Percentiles rank a stretch among this genome's conserved stretches.
These are phyloP conservation scores for Grosmannia clavigera DNA, from an alignment of 2,329 filamentous ascomycete species.

Conservation along the genomic window DNA sequence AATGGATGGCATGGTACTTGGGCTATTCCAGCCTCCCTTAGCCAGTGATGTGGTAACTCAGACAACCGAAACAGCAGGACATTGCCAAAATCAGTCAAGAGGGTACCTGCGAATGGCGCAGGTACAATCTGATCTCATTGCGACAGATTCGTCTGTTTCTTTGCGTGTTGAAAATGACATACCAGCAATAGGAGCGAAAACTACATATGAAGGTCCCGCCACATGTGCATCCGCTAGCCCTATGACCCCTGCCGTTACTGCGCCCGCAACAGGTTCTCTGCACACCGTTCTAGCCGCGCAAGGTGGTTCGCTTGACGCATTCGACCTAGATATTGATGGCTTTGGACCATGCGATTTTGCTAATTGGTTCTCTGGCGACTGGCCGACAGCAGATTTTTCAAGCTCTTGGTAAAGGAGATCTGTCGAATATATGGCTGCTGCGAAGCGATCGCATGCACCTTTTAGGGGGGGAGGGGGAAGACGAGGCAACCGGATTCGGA, in stretches of 20 bases:
- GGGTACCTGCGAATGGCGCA: neutral
- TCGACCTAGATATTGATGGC: constrained; percentile 20
- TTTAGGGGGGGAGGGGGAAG: neutral
- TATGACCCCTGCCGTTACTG: neutral
- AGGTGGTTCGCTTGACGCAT: constrained; percentile 16
- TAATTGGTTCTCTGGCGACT: constrained; percentile 16
- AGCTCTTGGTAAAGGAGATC: neutral
- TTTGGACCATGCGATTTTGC: constrained; percentile 12
- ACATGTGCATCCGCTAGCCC: neutral
- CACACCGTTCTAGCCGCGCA: neutral
- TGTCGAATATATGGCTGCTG: too few relatives aligned
- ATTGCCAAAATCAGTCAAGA: neutral
- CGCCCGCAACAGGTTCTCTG: neutral
- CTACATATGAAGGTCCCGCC: neutral
- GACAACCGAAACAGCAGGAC: neutral
- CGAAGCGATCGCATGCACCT: neutral
- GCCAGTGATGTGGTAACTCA: neutral
- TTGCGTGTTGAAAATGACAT: neutral
- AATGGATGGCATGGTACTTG: constrained; percentile 9
- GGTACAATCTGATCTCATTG: too few relatives aligned
- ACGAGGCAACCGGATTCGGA: neutral
- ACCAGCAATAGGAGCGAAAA: neutral
- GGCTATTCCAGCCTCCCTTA: constrained; percentile 4
- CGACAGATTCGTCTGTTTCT: neutral
- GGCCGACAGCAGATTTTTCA: constrained; percentile 7